Base-by-base conservation (phyloP, 2,329 filamentous ascomycete genomes). In the Cryoendolithus antarcticus region DNA sequence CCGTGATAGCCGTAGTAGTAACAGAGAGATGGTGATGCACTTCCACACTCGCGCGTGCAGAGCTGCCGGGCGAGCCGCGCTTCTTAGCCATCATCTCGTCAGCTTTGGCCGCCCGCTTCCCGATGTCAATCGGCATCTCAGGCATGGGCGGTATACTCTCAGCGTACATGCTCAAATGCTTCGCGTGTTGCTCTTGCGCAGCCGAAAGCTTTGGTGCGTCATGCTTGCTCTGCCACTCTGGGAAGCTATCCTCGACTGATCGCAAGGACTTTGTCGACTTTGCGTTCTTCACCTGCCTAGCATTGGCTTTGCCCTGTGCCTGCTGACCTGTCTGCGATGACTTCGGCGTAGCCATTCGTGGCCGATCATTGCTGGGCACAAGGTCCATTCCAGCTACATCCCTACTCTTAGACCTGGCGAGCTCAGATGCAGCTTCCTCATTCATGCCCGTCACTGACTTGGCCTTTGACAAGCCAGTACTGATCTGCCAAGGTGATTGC, bases 61-160 rank as follows among this genome's bases (percentile, higher is more conserved):
- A 27, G 7, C 24, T 27, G 24, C 24, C 4, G 6, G 24, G 24
- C 24, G 24, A 27, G 24, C 24, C 24, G 7, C 24, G 3, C 34
- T 34, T 41, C 12, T 37, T 41, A 19, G 27, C 19, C 34, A 34
- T 41, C 19, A 41, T 11, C 21, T 41, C 37, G 30, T 54, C 52
- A 3, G 52, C 54, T 33, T 44, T 48, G 2, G 42, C 44, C 3
- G 53, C 45, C 27, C 49, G 54, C 6, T 43, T 42, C 7, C 44
- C 48, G 13, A 54, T 49, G 28, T 58, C 54, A 2, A 52, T 43
- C 3, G 55, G 54, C 12, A 58, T 39, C 30, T 56, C 51, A 4
- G 55, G 55, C 38, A 58, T 44, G 6, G 55, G 52, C 10, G 55
- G 55, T 9, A 53, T 45, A 31, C 41, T 52, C 32, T 49, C 48